Evolutionary conservation across 2,329 filamentous ascomycete species (phyloP).

Genomic region (Hypoxylon sp.): DNA sequence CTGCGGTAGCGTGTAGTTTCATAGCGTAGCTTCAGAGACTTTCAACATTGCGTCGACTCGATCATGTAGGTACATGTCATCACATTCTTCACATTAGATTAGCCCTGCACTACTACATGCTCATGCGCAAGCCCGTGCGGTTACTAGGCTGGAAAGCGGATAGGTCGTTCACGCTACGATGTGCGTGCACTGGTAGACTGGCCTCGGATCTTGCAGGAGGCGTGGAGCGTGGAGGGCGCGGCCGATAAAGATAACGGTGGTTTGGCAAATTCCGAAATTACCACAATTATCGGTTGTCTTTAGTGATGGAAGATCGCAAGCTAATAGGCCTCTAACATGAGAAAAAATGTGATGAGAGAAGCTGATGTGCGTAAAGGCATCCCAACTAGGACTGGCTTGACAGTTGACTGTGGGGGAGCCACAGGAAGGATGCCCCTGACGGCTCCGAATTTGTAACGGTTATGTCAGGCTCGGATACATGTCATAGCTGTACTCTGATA

Average conservation of each 20-base stretch:
- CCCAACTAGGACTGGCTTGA: slow-evolving; percentile 24
- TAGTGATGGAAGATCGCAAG: slow-evolving; percentile 21
- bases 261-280: slow-evolving; percentile 38
- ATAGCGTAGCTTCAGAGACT: slow-evolving; percentile 14
- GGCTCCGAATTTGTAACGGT: slow-evolving; percentile 7
- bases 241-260: slow-evolving; percentile 17
- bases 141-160: neutral
- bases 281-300: slow-evolving; percentile 34
- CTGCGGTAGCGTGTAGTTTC: slow-evolving; percentile 12
- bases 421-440: slow-evolving; percentile 15
- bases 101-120: slow-evolving; percentile 9
- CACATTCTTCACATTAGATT: slow-evolving; percentile 24
- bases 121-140: slow-evolving; percentile 12
- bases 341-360: slow-evolving; percentile 29
- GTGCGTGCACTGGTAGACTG: slow-evolving; percentile 31
- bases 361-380: slow-evolving; percentile 28
- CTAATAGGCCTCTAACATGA: slow-evolving; percentile 19
- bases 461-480: slow-evolving; percentile 10
- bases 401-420: slow-evolving; percentile 35
- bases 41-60: slow-evolving; percentile 21
- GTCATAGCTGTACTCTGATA: slow-evolving; percentile 2
- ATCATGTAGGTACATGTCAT: slow-evolving; percentile 31
- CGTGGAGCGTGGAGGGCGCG: neutral
- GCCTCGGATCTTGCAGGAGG: slow-evolving; percentile 29
- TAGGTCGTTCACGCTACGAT: slow-evolving; percentile 21